Percentiles rank a stretch among this genome's conserved stretches.
phyloP scores from a whole-genome alignment of 2,329 filamentous ascomycete species.

The Arachnopeziza araneosa region DNA sequence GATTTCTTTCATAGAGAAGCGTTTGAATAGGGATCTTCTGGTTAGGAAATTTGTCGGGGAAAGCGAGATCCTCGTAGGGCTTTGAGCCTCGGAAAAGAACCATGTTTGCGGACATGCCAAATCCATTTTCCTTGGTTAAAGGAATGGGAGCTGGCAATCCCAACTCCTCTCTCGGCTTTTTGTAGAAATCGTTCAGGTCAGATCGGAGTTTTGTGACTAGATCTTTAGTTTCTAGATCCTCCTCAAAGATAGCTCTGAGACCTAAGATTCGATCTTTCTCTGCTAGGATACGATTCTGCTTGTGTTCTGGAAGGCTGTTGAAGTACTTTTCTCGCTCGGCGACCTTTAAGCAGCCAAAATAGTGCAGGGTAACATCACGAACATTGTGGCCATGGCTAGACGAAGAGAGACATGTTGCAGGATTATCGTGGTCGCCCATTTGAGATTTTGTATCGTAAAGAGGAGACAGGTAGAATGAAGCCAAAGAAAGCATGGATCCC shows the following conservation, averaged over 20 bases:
- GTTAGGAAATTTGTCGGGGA: background rate
- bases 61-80: background rate
- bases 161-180: background rate
- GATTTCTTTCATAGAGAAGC: background rate
- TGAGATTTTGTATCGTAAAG: background rate
- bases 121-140: background rate
- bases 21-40: background rate
- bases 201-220: background rate
- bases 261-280: slow-evolving; percentile 5
- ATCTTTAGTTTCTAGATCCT: background rate
- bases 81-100: slow-evolving; percentile 2
- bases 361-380: slow-evolving; percentile 8
- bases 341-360: slow-evolving; percentile 9
- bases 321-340: slow-evolving; percentile 4
- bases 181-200: background rate
- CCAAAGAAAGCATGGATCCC: background rate
- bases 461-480: background rate
- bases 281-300: slow-evolving; percentile 1
- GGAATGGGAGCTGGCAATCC: background rate
- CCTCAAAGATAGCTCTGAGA: slow-evolving; percentile 4
- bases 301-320: background rate
- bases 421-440: background rate
- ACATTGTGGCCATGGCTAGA: slow-evolving; percentile 1
- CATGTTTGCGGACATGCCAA: background rate
- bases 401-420: background rate